Evolutionary conservation across 2,329 filamentous ascomycete species (phyloP).

Genomic region (Paradendryphiella salina): DNA sequence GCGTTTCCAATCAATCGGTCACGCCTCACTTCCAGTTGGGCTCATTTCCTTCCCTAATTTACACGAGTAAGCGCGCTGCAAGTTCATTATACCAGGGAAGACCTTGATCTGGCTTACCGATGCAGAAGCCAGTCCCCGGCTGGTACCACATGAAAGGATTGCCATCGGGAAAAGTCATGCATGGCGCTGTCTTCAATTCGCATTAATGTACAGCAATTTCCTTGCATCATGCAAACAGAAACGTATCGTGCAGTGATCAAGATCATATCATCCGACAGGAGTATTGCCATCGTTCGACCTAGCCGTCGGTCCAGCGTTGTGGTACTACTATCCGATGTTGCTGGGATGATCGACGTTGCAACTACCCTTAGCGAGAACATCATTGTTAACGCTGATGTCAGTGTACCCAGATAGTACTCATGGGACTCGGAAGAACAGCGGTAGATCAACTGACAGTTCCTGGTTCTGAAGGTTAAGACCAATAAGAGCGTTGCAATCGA

Average conservation of each 20-base stretch:
- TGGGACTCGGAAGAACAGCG: slow-evolving; percentile 18
- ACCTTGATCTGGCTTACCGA: slow-evolving; percentile 2
- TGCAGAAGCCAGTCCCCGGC: background rate
- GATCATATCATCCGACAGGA: background rate
- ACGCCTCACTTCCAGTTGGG: slow-evolving; percentile 10
- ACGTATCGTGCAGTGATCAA: background rate
- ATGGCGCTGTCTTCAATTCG: background rate
- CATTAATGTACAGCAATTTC: background rate
- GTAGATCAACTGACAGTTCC: slow-evolving; percentile 26
- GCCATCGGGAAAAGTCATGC: background rate
- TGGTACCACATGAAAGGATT: background rate
- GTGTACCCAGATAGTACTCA: slow-evolving; percentile 9
- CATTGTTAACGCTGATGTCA: slow-evolving; percentile 12
- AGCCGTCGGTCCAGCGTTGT: background rate
- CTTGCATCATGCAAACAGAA: background rate
- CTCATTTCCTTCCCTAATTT: slow-evolving; percentile 15
- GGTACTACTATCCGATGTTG: background rate
- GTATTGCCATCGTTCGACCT: background rate
- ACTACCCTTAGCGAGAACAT: slow-evolving; percentile 22
- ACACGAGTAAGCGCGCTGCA: slow-evolving; percentile 13
- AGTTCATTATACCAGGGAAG: slow-evolving; percentile 1
- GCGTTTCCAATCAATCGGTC: slow-evolving; percentile 3
- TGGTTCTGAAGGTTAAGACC: slow-evolving; percentile 12
- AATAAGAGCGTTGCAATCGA: slow-evolving; percentile 17
- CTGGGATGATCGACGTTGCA: slow-evolving; percentile 24